Base-by-base conservation (phyloP, 1,284 basidiomycete species). In the Golubevia sp. region DNA sequence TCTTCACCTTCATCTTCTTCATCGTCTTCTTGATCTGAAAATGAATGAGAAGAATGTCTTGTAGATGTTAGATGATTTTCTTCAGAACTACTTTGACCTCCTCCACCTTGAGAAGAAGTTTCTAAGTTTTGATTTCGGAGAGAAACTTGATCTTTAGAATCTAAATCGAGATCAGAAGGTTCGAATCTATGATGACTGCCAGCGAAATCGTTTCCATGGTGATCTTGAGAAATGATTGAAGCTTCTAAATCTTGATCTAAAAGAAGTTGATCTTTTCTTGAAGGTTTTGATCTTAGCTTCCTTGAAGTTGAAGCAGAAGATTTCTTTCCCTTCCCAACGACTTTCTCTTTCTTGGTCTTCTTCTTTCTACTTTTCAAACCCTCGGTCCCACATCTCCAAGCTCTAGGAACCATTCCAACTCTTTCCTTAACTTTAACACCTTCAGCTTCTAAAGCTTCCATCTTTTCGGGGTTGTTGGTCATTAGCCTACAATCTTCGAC, bases 401-500 rank as follows among this genome's bases (percentile, higher is more conserved):
- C 38, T 44, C 38, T 24, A 18, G 81, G 81, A 8, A 83, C 74
- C 76, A 83, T 81, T 0, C 73, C 71, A 23, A 84, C 78, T 5
- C 82, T 59, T 66, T 82, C 73, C 7, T 56, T 55, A 23, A 84
- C 78, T 3, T 56, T 44, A 3, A 81, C 73, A 4, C 77, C 77
- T 49, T 81, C 77, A 11, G 63, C 64, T 55, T 81, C 76, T 30
- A 83, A 64, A 27, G 79, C 76, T 61, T 82, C 69, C 73, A 84
- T 81, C 63, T 84, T 84, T 15, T 82, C 80, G 6, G 82, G 82
- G 56, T 84, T 84, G 61, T 84, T 84, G 1, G 82, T 84, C 60
- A 84, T 70, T 54, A 84, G 64, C 5, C 79, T 61, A 68, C 59
- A 63, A 13, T 86, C 86, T 2, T 89, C 91, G 15, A 98, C 85